phyloP scores from a whole-genome alignment of 176 grass and related monocot genomes.

The Triticum dicoccoides region DNA sequence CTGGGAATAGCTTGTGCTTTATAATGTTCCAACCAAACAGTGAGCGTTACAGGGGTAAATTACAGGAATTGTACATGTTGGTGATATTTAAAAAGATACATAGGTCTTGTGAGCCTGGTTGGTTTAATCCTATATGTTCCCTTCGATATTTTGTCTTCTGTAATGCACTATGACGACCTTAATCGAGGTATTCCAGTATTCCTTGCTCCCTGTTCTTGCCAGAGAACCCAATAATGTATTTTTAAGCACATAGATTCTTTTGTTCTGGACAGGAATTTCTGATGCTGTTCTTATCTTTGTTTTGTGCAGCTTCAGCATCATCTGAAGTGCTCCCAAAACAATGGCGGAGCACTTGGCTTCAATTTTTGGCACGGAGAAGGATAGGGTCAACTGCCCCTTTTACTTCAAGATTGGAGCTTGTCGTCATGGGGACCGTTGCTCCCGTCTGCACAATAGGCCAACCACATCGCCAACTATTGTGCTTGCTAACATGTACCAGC shows the following conservation, averaged over 20 bases:
- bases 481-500: slow-evolving; percentile 68
- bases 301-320: slow-evolving; percentile 9
- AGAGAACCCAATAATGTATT: slow-evolving; percentile 10
- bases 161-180: slow-evolving; percentile 38
- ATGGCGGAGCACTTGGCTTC: slow-evolving; percentile 64
- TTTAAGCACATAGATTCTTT: not conserved
- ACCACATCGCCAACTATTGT: slow-evolving; percentile 55
- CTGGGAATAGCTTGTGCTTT: slow-evolving; percentile 36
- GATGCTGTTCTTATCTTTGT: not conserved
- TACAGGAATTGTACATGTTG: slow-evolving; percentile 38
- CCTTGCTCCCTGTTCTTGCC: slow-evolving; percentile 28
- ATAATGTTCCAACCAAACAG: slow-evolving; percentile 38
- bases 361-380: slow-evolving; percentile 63
- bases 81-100: slow-evolving; percentile 38
- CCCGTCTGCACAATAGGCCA: slow-evolving; percentile 59
- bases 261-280: not conserved
- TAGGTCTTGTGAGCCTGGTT: slow-evolving; percentile 31
- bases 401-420: slow-evolving; percentile 71
- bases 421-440: slow-evolving; percentile 57
- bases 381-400: slow-evolving; percentile 62
- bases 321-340: not conserved
- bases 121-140: slow-evolving; percentile 34
- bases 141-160: slow-evolving; percentile 32
- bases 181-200: slow-evolving; percentile 59
- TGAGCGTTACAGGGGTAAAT: slow-evolving; percentile 33